Conservation (phyloP, 2,329 filamentous ascomycete species). For the Fusarium graminum region DNA sequence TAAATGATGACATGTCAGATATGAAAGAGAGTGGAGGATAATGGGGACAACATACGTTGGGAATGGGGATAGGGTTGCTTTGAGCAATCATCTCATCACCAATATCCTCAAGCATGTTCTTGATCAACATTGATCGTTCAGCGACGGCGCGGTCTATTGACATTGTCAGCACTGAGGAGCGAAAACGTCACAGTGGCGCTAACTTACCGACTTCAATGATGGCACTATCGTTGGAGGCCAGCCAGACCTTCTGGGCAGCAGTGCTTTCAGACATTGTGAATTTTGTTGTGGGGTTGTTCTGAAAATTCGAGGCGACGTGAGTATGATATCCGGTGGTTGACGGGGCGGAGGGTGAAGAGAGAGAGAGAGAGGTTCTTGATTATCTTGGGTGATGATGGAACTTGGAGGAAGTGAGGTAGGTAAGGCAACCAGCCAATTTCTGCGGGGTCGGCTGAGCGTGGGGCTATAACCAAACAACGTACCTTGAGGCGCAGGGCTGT, state of each 20-base stretch:
- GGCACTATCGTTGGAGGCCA: slow-evolving; percentile 66
- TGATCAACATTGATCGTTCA: slow-evolving; percentile 94
- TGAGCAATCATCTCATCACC: slow-evolving; percentile 70
- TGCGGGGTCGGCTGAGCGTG: slow-evolving; percentile 47
- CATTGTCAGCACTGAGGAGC: slow-evolving; percentile 33
- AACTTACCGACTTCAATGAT: slow-evolving; percentile 63
- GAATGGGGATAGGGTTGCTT: slow-evolving; percentile 84
- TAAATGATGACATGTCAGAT: slow-evolving; percentile 52
- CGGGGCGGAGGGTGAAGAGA: slow-evolving; percentile 5
- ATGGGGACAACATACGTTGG: slow-evolving; percentile 71
- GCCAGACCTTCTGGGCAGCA: slow-evolving; percentile 59
- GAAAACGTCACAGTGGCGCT: slow-evolving; percentile 28
- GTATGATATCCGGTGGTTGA: slow-evolving; percentile 5
- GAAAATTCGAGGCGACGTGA: slow-evolving; percentile 18
- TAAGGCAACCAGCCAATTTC: slow-evolving; percentile 36
- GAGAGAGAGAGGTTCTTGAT: slow-evolving; percentile 13
- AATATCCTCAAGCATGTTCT: slow-evolving; percentile 97
- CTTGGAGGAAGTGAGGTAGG: slow-evolving; percentile 43
- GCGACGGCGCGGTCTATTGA: slow-evolving; percentile 81
- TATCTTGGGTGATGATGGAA: slow-evolving; percentile 41
- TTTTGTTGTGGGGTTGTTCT: slow-evolving; percentile 15
- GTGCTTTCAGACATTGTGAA: slow-evolving; percentile 55
- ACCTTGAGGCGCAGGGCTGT: slow-evolving; percentile 38
- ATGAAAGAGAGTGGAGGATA: slow-evolving; percentile 19
- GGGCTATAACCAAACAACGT: slow-evolving; percentile 38